Evolutionary conservation across 345 rosid genomes (phyloP), one percentile per base, ranked within the genome.

Genomic region (Brassica incana): DNA sequence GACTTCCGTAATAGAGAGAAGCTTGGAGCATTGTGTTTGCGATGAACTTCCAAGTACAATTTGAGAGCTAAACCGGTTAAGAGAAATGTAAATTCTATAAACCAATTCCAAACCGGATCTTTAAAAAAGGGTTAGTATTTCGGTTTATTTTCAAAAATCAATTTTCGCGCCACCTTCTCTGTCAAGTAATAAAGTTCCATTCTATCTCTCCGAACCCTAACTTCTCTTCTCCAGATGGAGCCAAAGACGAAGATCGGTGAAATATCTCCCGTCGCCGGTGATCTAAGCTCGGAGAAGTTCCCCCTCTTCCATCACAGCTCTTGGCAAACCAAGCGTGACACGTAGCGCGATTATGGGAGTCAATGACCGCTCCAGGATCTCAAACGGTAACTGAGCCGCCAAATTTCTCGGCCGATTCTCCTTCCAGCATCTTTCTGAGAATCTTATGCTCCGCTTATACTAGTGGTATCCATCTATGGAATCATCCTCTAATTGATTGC

Each of bases 401-500:
- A 67, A 83, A 69, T 52, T 77, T 66, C 77, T 88, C 2, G 85
- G 91, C 2, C 80, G 85, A 74, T 74, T 86, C 72, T 87, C 94
- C 36, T 92, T 92, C 40, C 99, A 95, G 84, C 95, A 90, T 30
- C 84, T 92, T 75, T 78, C 86, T 6, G 95, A 95, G 86, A 92
- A 92, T 80, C 99, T 94, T 65, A 80, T 92, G 78, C 94, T 89
- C 95, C 60, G 88, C 95, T 67, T 93, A 97, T 30, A 83, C 95
- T 29, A 29, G 97, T 91, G 14, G 45, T 30, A 14, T 1, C 8
- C 3, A 2, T 8, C 29, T 71, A 33, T 67, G 70, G 56, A 72
- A 67, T 74, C 50, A 27, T 36, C 4, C 6, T 54, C 40, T 35
- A 38, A 2, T 38, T 38, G 10, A 38, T 8, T 38, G 45, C 10